phyloP scores from a whole-genome alignment of 2,329 filamentous ascomycete species.

The Diaporthe sp. region DNA sequence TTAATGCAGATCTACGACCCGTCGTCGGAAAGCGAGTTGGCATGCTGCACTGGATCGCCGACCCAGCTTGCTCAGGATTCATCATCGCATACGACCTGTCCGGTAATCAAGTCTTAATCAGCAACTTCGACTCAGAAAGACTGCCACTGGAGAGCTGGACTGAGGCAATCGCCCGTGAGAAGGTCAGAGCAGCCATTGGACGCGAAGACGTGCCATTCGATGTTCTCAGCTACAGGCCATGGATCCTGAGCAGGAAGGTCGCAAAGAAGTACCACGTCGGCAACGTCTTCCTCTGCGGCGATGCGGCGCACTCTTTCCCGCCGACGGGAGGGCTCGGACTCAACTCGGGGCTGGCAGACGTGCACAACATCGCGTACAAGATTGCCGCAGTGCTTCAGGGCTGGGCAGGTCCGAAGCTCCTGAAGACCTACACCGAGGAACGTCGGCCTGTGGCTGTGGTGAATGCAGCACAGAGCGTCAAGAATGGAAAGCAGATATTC shows the following conservation, averaged over 20 bases:
- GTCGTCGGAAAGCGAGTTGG: conserved; percentile 54
- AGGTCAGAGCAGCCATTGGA: conserved; percentile 51
- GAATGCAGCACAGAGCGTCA: conserved; percentile 57
- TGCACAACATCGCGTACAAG: conserved; percentile 53
- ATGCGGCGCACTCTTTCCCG: conserved; percentile 52
- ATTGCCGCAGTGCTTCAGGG: conserved; percentile 53
- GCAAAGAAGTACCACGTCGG: conserved; percentile 53
- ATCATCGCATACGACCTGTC: conserved; percentile 59
- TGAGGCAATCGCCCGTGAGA: conserved; percentile 50
- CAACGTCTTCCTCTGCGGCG: conserved; percentile 54
- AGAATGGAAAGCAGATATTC: conserved; percentile 59
- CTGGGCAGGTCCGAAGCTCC: conserved; percentile 47
- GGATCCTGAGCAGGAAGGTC: conserved; percentile 57
- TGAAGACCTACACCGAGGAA: conserved; percentile 55
- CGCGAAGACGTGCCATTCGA: conserved; percentile 50
- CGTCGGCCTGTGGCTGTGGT: conserved; percentile 55
- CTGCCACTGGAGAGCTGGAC: conserved; percentile 53
- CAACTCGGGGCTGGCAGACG: conserved; percentile 51
- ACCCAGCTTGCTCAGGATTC: conserved; percentile 57
- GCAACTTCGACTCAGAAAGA: conserved; percentile 56
- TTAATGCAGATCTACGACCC: conserved; percentile 56
- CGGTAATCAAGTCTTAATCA: conserved; percentile 58
- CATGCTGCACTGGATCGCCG: conserved; percentile 61
- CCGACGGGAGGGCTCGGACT: conserved; percentile 51
- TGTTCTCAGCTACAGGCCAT: conserved; percentile 56